A percentile compares a stretch with the other conserved stretches of the same genome.
These are phyloP conservation scores for Podaxis carcinomalis DNA, from an alignment of 768 basidiomycete genomes.

Conservation along the genomic window DNA sequence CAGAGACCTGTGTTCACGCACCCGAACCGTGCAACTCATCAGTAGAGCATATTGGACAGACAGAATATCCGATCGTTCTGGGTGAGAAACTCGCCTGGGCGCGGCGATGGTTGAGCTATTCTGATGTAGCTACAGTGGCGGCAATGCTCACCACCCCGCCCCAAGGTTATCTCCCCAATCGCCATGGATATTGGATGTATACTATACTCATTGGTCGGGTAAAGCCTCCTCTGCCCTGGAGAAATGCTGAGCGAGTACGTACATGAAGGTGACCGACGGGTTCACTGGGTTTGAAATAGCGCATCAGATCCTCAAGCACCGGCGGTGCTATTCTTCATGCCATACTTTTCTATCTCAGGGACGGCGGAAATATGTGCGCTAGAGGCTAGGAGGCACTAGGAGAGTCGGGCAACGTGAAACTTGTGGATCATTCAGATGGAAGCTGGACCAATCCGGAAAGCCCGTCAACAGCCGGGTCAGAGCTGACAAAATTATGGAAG, in stretches of 20 bases:
- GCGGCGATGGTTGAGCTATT: not conserved
- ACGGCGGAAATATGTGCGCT: not conserved
- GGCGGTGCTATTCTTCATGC: not conserved
- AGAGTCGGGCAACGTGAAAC: not conserved
- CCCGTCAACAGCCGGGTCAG: too few species aligned
- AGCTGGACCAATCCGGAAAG: not conserved
- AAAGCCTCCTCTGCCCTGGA: not conserved
- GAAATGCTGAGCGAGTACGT: not conserved
- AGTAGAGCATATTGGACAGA: not conserved
- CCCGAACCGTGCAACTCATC: not conserved
- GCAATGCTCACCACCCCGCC: not conserved
- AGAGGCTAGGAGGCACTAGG: not conserved
- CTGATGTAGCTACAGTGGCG: not conserved
- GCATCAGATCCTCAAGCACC: too few species aligned
- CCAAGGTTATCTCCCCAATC: not conserved
- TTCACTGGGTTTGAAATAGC: too few species aligned
- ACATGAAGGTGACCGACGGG: not conserved
- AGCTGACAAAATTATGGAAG: too few species aligned
- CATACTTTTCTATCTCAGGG: not conserved
- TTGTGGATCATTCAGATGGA: not conserved
- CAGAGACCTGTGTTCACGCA: not conserved
- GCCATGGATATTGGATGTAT: not conserved
- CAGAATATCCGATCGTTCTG: not conserved
- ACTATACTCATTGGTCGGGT: not conserved
- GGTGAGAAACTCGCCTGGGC: not conserved